A percentile compares a stretch with the other conserved stretches of the same genome.
Conservation (phyloP, 768 basidiomycete species). For the Podaxis sp. region DNA sequence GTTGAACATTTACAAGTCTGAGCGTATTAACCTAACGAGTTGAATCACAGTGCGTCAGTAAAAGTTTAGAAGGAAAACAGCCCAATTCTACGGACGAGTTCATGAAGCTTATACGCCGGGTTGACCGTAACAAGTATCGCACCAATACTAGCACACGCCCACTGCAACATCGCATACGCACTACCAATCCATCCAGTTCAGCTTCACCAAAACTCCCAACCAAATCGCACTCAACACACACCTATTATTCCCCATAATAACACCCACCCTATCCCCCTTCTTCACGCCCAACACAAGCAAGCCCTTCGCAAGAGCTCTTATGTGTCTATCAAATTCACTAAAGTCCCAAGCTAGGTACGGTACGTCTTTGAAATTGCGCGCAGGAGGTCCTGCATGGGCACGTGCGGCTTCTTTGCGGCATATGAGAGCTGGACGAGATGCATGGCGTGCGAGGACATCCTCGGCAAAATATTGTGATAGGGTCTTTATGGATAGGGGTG, state of each 20-base stretch:
- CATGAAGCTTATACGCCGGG: conserved; percentile 72
- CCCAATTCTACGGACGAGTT: conserved; percentile 54
- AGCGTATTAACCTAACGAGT: conserved; percentile 55
- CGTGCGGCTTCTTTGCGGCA: conserved; percentile 58
- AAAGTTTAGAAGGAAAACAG: not conserved
- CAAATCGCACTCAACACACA: conserved; percentile 26
- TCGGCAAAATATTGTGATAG: conserved; percentile 61
- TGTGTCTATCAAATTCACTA: conserved; percentile 64
- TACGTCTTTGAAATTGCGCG: conserved; percentile 46
- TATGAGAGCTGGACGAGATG: conserved; percentile 59
- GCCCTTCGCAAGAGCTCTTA: conserved; percentile 68
- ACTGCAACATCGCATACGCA: conserved; percentile 78
- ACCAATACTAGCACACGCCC: conserved; percentile 86
- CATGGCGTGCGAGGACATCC: conserved; percentile 51
- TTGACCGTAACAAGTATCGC: conserved; percentile 83
- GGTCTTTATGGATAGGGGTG: conserved; percentile 56
- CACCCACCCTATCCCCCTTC: conserved; percentile 76
- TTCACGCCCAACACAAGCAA: conserved; percentile 66
- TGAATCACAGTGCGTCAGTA: conserved; percentile 7
- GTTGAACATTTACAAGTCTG: conserved; percentile 61
- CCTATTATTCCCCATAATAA: conserved; percentile 88
- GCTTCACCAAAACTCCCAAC: not conserved
- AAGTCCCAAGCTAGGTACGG: conserved; percentile 74
- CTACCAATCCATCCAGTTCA: conserved; percentile 32
- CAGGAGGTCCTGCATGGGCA: conserved; percentile 60